Percentiles rank a stretch among this genome's conserved stretches.
phyloP scores from a whole-genome alignment of 371 early-diverging fungal genomes.

The Mortierella sp. region DNA sequence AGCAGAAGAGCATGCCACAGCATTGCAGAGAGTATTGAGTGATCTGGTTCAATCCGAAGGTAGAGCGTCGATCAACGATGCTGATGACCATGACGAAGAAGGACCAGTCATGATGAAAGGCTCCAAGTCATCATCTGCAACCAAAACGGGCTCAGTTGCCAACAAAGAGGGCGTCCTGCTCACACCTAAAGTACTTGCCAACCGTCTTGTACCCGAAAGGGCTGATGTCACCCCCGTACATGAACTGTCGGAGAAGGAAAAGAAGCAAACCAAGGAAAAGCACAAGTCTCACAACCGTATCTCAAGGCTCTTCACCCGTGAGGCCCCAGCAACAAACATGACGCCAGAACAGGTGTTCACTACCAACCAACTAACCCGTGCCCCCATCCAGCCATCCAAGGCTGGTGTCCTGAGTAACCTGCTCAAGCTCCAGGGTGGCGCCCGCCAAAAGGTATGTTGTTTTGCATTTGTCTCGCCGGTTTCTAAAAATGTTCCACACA shows the following conservation, averaged over 20 bases:
- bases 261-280: constrained; percentile 27
- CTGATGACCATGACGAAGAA: constrained; percentile 16
- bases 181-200: constrained; percentile 39
- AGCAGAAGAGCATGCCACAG: constrained; percentile 50
- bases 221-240: constrained; percentile 14
- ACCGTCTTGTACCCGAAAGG: constrained; percentile 31
- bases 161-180: constrained; percentile 28
- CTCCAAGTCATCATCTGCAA: constrained; percentile 9
- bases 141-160: constrained; percentile 1
- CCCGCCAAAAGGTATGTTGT: constrained; percentile 38
- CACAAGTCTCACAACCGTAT: constrained; percentile 27
- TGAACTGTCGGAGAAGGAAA: constrained; percentile 6
- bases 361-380: constrained; percentile 2
- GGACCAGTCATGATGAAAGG: constrained; percentile 34
- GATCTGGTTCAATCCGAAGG: constrained; percentile 38
- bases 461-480: neutral
- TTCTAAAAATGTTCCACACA: neutral
- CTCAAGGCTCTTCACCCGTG: constrained; percentile 35
- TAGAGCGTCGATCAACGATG: neutral
- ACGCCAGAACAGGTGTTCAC: constrained; percentile 4
- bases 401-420: constrained; percentile 65
- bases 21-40: constrained; percentile 27
- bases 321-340: neutral
- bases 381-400: constrained; percentile 54
- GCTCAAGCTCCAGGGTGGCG: constrained; percentile 54